Percentiles rank a stretch among this genome's conserved stretches.
These are phyloP conservation scores for Suillus discolor DNA, from an alignment of 768 basidiomycete genomes.

Conservation along the genomic window DNA sequence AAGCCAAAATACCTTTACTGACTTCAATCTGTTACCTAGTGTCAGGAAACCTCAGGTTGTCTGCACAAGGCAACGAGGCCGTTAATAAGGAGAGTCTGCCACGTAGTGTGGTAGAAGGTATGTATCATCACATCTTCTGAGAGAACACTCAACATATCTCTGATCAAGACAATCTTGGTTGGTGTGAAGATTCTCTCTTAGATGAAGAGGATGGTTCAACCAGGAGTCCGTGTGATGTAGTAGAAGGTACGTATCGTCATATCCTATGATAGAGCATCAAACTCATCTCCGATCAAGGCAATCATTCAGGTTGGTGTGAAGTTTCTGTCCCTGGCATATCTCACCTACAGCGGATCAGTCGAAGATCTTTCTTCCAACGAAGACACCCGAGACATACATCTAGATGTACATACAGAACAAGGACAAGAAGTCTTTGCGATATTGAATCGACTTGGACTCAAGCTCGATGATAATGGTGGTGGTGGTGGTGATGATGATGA, in stretches of 20 bases:
- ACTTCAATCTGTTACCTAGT: not conserved
- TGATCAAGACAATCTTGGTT: not conserved
- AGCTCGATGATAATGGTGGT: not conserved
- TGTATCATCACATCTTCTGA: not conserved
- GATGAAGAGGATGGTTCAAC: too few species aligned
- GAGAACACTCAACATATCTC: not conserved
- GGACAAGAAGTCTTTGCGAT: not conserved
- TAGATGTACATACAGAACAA: not conserved
- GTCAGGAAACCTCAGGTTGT: not conserved
- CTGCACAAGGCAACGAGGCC: not conserved
- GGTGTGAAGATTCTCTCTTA: not conserved
- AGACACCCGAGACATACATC: not conserved
- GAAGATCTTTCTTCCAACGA: not conserved
- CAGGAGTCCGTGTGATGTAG: too few species aligned
- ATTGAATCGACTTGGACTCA: not conserved
- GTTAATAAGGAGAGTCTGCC: not conserved
- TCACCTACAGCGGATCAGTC: not conserved
- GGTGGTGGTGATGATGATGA: not conserved
- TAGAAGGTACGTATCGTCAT: too few species aligned
- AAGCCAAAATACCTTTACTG: not conserved
- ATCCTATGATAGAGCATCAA: too few species aligned
- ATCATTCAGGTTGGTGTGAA: not conserved
- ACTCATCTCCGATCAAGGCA: not conserved
- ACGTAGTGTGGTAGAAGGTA: not conserved
- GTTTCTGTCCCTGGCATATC: not conserved